Conservation (phyloP, 179 eudicot genomes). For the Spinacia oleracea region DNA sequence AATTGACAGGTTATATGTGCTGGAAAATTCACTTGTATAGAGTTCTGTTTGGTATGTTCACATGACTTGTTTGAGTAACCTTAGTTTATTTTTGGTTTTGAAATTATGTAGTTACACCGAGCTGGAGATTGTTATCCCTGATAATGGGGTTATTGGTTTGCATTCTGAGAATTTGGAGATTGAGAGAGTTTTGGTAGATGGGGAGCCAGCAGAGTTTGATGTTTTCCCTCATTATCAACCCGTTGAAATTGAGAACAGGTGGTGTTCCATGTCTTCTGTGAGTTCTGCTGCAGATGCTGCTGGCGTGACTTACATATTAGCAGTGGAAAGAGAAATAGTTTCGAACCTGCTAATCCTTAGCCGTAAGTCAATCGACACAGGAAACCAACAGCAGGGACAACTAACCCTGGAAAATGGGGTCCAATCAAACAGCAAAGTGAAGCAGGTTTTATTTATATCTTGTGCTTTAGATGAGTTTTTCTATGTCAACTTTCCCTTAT, state of each 20-base stretch:
- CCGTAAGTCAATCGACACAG: conserved; percentile 47
- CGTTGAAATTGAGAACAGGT: conserved; percentile 76
- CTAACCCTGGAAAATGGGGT: conserved; percentile 52
- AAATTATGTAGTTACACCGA: conserved; percentile 68
- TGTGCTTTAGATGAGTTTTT: conserved; percentile 10
- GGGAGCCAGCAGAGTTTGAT: conserved; percentile 82
- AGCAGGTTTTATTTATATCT: conserved; percentile 57
- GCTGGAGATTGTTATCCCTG: conserved; percentile 75
- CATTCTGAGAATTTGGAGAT: conserved; percentile 95
- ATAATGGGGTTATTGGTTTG: conserved; percentile 75
- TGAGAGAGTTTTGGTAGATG: conserved; percentile 83
- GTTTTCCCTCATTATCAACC: conserved; percentile 82
- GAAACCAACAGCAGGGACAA: conserved; percentile 40
- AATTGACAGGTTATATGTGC: too few species aligned
- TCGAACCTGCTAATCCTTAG: conserved; percentile 94
- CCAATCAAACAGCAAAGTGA: conserved; percentile 47
- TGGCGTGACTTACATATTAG: conserved; percentile 81
- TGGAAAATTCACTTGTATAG: too few species aligned
- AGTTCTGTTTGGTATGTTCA: neutral
- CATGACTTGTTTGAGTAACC: neutral
- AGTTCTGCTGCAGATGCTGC: conserved; percentile 99
- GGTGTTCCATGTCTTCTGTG: conserved; percentile 95
- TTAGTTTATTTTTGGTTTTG: conserved; percentile 9
- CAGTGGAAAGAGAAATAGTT: conserved; percentile 84
- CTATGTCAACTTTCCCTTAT: neutral